Conservation (phyloP, 768 basidiomycete species). For the Suillus cothurnatus region DNA sequence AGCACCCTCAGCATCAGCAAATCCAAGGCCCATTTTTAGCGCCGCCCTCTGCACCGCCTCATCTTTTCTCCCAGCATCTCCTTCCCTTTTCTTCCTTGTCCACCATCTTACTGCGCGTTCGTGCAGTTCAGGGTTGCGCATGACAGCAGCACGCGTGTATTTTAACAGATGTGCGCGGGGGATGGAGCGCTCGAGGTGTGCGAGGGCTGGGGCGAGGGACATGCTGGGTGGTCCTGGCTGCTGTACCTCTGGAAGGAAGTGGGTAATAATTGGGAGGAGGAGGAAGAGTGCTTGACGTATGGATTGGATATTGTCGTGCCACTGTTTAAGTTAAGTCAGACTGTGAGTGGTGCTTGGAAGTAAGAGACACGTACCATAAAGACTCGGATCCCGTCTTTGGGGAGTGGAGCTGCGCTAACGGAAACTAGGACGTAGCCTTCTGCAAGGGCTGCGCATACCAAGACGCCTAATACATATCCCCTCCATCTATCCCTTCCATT, state of each 20-base stretch:
- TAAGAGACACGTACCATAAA: conserved; percentile 39
- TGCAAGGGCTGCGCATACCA: conserved; percentile 49
- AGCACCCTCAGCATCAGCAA: conserved; percentile 22
- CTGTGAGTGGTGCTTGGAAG: background rate
- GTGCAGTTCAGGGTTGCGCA: conserved; percentile 53
- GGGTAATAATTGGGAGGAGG: conserved; percentile 52
- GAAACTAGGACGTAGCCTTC: conserved; percentile 60
- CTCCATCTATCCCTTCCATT: conserved; percentile 46
- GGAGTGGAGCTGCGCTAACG: conserved; percentile 47
- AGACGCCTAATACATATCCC: conserved; percentile 46
- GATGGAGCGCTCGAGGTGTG: conserved; percentile 39
- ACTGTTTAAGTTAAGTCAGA: conserved; percentile 38
- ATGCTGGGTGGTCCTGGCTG: conserved; percentile 33
- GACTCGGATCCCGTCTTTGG: conserved; percentile 37
- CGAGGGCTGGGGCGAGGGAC: conserved; percentile 23
- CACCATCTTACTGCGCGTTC: conserved; percentile 56
- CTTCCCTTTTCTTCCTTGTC: conserved; percentile 55
- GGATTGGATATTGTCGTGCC: conserved; percentile 62
- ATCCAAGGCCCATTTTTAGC: conserved; percentile 45
- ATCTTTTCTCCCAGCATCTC: conserved; percentile 50
- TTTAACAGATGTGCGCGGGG: conserved; percentile 56
- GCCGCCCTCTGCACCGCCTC: conserved; percentile 47
- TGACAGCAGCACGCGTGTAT: conserved; percentile 56
- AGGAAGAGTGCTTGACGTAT: conserved; percentile 62
- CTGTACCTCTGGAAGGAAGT: conserved; percentile 30